Percentiles rank a stretch among this genome's conserved stretches.
Conservation (phyloP, 2,329 filamentous ascomycete genomes). For the Macrophomina pseudophaseolina region DNA sequence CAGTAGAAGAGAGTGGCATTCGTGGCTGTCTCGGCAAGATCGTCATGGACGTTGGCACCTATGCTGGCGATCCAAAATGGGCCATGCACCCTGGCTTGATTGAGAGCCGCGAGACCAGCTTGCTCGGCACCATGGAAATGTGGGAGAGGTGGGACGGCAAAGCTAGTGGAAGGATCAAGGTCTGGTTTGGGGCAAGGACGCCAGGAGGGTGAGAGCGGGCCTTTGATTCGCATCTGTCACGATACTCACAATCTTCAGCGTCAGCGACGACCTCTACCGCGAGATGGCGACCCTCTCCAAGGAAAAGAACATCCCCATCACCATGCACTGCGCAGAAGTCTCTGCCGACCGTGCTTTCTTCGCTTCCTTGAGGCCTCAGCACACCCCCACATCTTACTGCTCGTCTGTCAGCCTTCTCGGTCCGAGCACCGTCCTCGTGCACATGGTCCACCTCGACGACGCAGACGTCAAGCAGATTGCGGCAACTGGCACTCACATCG, state of each 20-base stretch:
- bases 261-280: slow-evolving; percentile 41
- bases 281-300: slow-evolving; percentile 41
- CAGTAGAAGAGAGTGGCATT: slow-evolving; percentile 53
- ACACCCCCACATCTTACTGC: slow-evolving; percentile 47
- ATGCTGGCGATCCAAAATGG: slow-evolving; percentile 49
- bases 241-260: slow-evolving; percentile 25
- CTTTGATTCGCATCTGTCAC: neutral
- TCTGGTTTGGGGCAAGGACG: slow-evolving; percentile 47
- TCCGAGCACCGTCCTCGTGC: slow-evolving; percentile 54
- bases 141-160: slow-evolving; percentile 43
- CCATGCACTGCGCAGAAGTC: slow-evolving; percentile 47
- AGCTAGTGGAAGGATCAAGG: slow-evolving; percentile 41
- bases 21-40: slow-evolving; percentile 52
- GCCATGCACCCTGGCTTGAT: slow-evolving; percentile 52
- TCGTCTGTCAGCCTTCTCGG: slow-evolving; percentile 41
- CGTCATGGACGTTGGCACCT: slow-evolving; percentile 51
- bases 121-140: slow-evolving; percentile 41
- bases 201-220: slow-evolving; percentile 39
- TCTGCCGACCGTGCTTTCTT: slow-evolving; percentile 42
- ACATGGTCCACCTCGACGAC: slow-evolving; percentile 58
- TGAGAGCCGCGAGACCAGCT: slow-evolving; percentile 44
- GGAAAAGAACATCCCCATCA: slow-evolving; percentile 42
- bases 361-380: slow-evolving; percentile 40
- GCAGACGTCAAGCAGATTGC: slow-evolving; percentile 48
- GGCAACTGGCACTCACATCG: slow-evolving; percentile 51